Evolutionary conservation across 176 grass and related monocot species (phyloP).

Genomic region (Elaeis guineensis): DNA sequence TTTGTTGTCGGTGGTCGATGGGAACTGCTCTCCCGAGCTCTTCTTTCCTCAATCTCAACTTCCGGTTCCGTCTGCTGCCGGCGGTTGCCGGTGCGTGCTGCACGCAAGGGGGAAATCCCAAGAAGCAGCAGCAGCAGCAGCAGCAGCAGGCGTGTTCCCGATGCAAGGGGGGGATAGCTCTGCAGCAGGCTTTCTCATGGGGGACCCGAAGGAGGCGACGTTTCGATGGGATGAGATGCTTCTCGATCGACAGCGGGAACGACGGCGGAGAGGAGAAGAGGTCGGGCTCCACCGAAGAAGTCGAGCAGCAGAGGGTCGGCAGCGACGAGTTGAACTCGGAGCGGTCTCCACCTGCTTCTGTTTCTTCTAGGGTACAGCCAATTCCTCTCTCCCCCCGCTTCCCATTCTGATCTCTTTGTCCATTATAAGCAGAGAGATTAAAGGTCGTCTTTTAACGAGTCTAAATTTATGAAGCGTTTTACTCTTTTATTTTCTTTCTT

Average conservation of each 20-base stretch:
- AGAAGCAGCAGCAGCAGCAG: not conserved
- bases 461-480: too few relatives aligned
- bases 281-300: slow-evolving; percentile 20
- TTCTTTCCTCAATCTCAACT: slow-evolving; percentile 10
- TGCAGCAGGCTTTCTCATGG: too few relatives aligned
- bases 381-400: slow-evolving; percentile 14
- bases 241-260: slow-evolving; percentile 38
- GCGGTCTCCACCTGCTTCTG: slow-evolving; percentile 27
- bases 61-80: not conserved
- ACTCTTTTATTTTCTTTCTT: too few relatives aligned
- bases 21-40: slow-evolving; percentile 20
- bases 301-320: slow-evolving; percentile 27
- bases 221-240: slow-evolving; percentile 38
- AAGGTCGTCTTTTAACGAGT: too few relatives aligned
- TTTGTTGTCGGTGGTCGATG: slow-evolving; percentile 1
- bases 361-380: slow-evolving; percentile 37
- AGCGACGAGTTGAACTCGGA: slow-evolving; percentile 45
- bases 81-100: not conserved
- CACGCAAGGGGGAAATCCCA: not conserved
- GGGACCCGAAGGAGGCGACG: slow-evolving; percentile 13
- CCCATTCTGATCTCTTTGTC: slow-evolving; percentile 18
- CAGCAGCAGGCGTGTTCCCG: not conserved
- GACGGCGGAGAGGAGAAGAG: slow-evolving; percentile 36
- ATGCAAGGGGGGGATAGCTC: slow-evolving; percentile 9
- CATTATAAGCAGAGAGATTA: too few relatives aligned